Evolutionary conservation across 2,329 filamentous ascomycete genomes (phyloP).

Genomic region (Stachybotrys chartarum): DNA sequence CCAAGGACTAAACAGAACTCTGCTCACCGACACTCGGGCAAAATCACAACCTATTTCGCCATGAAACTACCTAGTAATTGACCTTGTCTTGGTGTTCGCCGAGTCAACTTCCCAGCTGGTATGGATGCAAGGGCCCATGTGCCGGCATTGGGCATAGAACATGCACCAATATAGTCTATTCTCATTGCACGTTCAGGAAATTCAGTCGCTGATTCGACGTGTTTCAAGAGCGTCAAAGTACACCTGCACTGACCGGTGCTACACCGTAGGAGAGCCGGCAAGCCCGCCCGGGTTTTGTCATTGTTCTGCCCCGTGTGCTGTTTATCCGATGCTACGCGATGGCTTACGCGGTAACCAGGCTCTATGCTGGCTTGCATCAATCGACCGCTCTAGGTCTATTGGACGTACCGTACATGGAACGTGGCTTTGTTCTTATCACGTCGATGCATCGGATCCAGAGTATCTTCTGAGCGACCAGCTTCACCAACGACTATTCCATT

Average conservation of each 20-base stretch:
- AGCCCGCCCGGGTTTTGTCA: background rate
- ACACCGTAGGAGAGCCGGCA: background rate
- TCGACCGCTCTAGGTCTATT: background rate
- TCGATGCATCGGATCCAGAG: too few relatives aligned
- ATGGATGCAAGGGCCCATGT: background rate
- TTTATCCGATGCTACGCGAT: background rate
- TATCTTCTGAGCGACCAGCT: too few relatives aligned
- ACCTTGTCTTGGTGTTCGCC: background rate
- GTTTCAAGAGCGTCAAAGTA: background rate
- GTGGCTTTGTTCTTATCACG: too few relatives aligned
- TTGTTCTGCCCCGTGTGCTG: background rate
- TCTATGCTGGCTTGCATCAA: background rate
- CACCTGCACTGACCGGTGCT: background rate
- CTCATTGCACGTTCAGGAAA: background rate
- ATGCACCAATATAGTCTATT: background rate
- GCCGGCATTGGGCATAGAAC: too few relatives aligned
- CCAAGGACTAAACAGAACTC: background rate
- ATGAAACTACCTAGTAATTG: background rate
- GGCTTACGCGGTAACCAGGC: background rate
- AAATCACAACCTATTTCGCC: too few relatives aligned
- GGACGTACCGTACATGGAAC: too few relatives aligned
- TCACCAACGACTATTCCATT: too few relatives aligned
- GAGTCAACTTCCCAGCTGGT: background rate
- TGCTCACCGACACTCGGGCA: background rate
- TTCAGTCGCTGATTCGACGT: background rate